Percentiles rank a stretch among this genome's conserved stretches.
Evolutionary conservation across 1,139 yeast genomes (phyloP).

Genomic region (Protomyces inundatus): DNA sequence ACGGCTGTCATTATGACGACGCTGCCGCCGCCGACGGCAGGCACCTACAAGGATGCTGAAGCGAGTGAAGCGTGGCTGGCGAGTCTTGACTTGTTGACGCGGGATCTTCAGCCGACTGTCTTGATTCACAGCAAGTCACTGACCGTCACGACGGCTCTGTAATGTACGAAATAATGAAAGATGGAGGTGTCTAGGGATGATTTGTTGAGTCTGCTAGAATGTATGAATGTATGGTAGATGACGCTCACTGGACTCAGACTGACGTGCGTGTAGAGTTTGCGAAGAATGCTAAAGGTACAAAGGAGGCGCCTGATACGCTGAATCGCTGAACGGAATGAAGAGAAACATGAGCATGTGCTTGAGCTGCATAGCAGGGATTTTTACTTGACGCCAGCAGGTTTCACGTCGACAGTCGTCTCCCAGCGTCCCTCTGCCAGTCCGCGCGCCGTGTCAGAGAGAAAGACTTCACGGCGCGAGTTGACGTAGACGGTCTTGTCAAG

Average conservation of each 20-base stretch:
- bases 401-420: slow-evolving; percentile 33
- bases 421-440: slow-evolving; percentile 40
- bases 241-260: too few species aligned
- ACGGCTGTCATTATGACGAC: slow-evolving; percentile 78
- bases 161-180: slow-evolving; percentile 27
- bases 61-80: slow-evolving; percentile 71
- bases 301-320: too few species aligned
- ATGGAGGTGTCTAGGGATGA: too few species aligned
- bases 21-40: slow-evolving; percentile 77
- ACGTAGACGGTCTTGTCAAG: slow-evolving; percentile 42
- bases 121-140: slow-evolving; percentile 84
- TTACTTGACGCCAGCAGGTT: background rate
- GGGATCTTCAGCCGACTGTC: slow-evolving; percentile 72
- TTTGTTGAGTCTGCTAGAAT: too few species aligned
- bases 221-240: too few species aligned
- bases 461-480: slow-evolving; percentile 37
- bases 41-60: slow-evolving; percentile 64
- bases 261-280: too few species aligned
- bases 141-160: slow-evolving; percentile 88
- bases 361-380: background rate
- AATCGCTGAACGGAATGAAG: too few species aligned
- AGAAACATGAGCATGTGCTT: too few species aligned
- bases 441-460: slow-evolving; percentile 39
- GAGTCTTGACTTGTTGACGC: slow-evolving; percentile 73
- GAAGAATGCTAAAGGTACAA: too few species aligned